Base-by-base conservation (phyloP, 2,329 filamentous ascomycete genomes). In the Penicillium sp. region DNA sequence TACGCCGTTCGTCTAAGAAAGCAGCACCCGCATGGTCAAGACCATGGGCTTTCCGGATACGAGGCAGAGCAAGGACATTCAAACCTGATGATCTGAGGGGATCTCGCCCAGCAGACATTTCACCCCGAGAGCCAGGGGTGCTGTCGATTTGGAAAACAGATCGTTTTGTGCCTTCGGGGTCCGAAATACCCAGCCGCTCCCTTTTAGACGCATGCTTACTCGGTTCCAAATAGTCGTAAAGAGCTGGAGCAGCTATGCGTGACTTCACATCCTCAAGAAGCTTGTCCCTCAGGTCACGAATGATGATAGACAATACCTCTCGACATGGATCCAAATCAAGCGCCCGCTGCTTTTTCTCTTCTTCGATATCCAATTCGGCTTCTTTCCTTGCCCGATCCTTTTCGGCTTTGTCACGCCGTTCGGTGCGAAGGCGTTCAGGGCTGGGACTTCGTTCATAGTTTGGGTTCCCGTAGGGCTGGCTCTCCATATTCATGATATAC, bases 401-500 rank as follows among this genome's bases (percentile, higher is more conserved):
- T 58, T 93, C 87, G 38, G 86, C 87, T 66, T 84, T 82, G 55
- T 84, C 82, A 59, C 82, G 81, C 61, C 77, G 62, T 57, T 83
- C 79, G 46, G 75, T 72, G 58, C 71, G 72, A 31, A 77, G 63
- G 55, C 74, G 70, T 56, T 75, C 74, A 20, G 76, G 78, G 58
- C 75, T 79, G 26, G 73, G 76, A 59, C 75, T 79, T 61, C 75
- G 71, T 63, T 84, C 80, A 65, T 87, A 86, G 61, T 84, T 80
- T 13, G 85, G 84, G 66, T 87, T 86, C 39, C 86, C 85, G 66
- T 86, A 85, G 59, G 83, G 81, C 61, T 89, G 88, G 54, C 91
- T 86, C 69, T 93, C 89, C 91, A 99, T 96, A 43, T 86, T 84
- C 89, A 99, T 93, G 58, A 84, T 82, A 65, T 97, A 97, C 1